Evolutionary conservation across 371 early-diverging fungal genomes (phyloP), one percentile per base, ranked within the genome.

Genomic region (Mucor mucedo): DNA sequence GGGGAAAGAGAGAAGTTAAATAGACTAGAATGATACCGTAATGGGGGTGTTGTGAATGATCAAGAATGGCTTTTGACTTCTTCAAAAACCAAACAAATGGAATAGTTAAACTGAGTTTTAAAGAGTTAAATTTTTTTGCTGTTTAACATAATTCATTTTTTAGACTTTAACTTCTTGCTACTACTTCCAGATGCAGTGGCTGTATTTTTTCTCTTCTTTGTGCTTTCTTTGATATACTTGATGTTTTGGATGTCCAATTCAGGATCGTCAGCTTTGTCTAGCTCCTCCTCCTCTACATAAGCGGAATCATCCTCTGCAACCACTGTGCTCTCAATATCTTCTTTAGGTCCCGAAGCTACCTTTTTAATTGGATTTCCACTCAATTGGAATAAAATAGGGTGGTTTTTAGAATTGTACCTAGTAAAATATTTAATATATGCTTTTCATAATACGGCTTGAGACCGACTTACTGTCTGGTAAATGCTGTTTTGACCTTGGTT

Each of bases 331-430:
- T 93, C 95, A 2, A 82, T 81, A 56, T 88, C 88, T 27, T 82
- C 87, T 9, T 65, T 77, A 14, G 78, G 71, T 28, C 65, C 78
- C 11, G 29, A 4, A 13, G 79, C 76, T 11, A 68, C 68, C 21
- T 72, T 71, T 16, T 78, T 78, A 14, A 73, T 69, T 13, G 80
- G 67, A 27, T 70, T 63, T 8, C 79, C 70, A 3, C 78, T 70
- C 28, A 82, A 50, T 39, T 80, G 75, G 70, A 88, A 87, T 7
- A 93, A 84, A 14, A 88, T 79, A 2, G 92, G 95, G 65, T 97
- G 98, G 27, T 62, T 54, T 16, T 58, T 50, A 42, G 84, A 77
- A 69, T 95, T 95, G 81, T 95, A 95, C 53, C 89, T 91, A 58
- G 65, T 35, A 56, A 30, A 16, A 53, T 2, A 64, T 62, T 48